phyloP scores from a whole-genome alignment of 768 basidiomycete genomes.

The Cystofilobasidium capitatum region DNA sequence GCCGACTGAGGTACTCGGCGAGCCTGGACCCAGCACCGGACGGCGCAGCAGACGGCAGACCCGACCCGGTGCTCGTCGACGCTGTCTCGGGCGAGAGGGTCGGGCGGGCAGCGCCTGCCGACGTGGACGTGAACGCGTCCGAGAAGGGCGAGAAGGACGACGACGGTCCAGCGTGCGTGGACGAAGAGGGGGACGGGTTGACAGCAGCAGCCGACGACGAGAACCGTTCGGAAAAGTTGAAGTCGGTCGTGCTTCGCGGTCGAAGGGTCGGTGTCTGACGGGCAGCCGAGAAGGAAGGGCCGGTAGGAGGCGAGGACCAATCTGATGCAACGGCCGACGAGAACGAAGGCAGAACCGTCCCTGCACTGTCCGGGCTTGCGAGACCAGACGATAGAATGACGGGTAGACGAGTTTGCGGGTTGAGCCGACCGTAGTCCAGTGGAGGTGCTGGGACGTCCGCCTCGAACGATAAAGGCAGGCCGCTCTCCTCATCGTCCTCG shows the following conservation, averaged over 20 bases:
- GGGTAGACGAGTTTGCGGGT: background rate
- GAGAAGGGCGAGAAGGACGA: background rate
- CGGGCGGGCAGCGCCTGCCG: background rate
- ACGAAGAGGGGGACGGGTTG: background rate
- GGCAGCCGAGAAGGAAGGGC: background rate
- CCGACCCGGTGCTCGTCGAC: background rate
- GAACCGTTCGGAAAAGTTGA: background rate
- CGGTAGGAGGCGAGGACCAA: background rate
- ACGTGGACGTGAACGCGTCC: background rate
- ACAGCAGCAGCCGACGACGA: no score
- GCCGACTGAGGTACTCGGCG: background rate
- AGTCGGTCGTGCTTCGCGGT: background rate
- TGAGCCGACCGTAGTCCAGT: background rate
- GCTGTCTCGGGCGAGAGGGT: background rate
- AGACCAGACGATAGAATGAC: background rate
- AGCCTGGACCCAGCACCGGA: background rate
- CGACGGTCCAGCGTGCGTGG: background rate
- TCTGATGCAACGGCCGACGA: background rate
- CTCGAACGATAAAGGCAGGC: no score
- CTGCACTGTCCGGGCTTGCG: background rate
- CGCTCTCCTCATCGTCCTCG: background rate
- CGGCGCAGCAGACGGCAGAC: background rate
- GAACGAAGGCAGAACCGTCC: background rate
- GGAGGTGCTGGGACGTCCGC: background rate
- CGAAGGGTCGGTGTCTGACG: background rate